Conservation (phyloP, 768 basidiomycete genomes). For the Mycena rosella region DNA sequence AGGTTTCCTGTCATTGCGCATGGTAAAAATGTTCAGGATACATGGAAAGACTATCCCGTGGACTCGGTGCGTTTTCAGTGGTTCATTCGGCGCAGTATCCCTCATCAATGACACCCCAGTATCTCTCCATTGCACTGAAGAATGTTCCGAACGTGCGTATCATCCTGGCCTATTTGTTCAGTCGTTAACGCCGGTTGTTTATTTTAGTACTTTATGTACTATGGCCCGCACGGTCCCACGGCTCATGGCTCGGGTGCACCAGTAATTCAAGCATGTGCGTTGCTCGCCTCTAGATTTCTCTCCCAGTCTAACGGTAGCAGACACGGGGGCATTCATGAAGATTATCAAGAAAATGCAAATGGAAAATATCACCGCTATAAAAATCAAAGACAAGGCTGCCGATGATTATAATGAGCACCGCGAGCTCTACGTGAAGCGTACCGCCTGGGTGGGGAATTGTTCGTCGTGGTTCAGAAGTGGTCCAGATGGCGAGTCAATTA, state of each 20-base stretch:
- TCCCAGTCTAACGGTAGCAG: conserved; percentile 5
- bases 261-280: conserved; percentile 39
- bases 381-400: conserved; percentile 40
- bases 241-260: conserved; percentile 42
- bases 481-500: conserved; percentile 33
- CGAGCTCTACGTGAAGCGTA: conserved; percentile 40
- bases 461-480: conserved; percentile 40
- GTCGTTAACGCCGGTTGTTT: too few species aligned
- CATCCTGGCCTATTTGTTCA: too few species aligned
- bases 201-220: conserved; percentile 42
- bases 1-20: conserved; percentile 40
- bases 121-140: conserved; percentile 41
- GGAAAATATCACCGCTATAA: conserved; percentile 41
- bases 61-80: conserved; percentile 38
- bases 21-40: conserved; percentile 40
- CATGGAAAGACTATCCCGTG: conserved; percentile 41
- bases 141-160: conserved; percentile 38
- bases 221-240: conserved; percentile 41
- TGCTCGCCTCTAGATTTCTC: not conserved
- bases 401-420: conserved; percentile 41
- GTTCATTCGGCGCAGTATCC: too few species aligned
- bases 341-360: conserved; percentile 42
- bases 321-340: conserved; percentile 37
- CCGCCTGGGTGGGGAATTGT: conserved; percentile 41
- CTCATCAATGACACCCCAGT: conserved; percentile 20